Conservation (phyloP, 2,329 filamentous ascomycete genomes). For the Fusarium tupiense region DNA sequence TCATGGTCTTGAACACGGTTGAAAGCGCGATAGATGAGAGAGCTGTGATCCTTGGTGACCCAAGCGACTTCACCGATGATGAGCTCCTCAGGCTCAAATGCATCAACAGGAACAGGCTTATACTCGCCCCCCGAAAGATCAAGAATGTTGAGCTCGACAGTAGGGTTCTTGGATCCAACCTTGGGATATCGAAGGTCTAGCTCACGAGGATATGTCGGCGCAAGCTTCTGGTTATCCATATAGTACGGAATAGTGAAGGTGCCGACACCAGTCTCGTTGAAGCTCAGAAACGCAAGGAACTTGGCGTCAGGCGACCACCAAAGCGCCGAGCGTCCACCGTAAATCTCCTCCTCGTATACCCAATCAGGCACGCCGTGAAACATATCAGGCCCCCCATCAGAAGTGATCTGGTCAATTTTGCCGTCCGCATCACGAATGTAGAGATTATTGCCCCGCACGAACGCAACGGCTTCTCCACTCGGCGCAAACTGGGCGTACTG, state of each 20-base stretch:
- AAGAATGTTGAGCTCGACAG: slow-evolving; percentile 68
- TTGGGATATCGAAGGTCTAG: slow-evolving; percentile 75
- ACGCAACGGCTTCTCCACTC: slow-evolving; percentile 67
- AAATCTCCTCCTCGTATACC: slow-evolving; percentile 80
- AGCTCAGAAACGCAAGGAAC: slow-evolving; percentile 87
- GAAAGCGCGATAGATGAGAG: slow-evolving; percentile 71
- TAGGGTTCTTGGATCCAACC: slow-evolving; percentile 74
- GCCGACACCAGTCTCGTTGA: slow-evolving; percentile 78
- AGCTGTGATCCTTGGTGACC: slow-evolving; percentile 70
- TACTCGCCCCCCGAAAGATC: slow-evolving; percentile 59
- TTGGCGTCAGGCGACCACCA: slow-evolving; percentile 94
- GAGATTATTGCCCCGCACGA: slow-evolving; percentile 73
- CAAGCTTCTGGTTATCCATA: slow-evolving; percentile 66
- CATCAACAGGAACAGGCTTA: slow-evolving; percentile 61
- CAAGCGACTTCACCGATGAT: slow-evolving; percentile 75
- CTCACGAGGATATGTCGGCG: slow-evolving; percentile 69
- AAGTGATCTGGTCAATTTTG: slow-evolving; percentile 65
- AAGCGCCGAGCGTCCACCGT: slow-evolving; percentile 78
- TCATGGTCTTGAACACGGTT: slow-evolving; percentile 75
- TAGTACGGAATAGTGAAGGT: slow-evolving; percentile 75
- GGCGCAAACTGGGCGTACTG: slow-evolving; percentile 73
- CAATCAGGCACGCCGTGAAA: slow-evolving; percentile 76
- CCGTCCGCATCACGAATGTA: slow-evolving; percentile 61
- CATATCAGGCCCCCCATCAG: slow-evolving; percentile 67
- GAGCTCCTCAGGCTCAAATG: slow-evolving; percentile 67